Conservation (phyloP, 768 basidiomycete species). For the Russula virescens region DNA sequence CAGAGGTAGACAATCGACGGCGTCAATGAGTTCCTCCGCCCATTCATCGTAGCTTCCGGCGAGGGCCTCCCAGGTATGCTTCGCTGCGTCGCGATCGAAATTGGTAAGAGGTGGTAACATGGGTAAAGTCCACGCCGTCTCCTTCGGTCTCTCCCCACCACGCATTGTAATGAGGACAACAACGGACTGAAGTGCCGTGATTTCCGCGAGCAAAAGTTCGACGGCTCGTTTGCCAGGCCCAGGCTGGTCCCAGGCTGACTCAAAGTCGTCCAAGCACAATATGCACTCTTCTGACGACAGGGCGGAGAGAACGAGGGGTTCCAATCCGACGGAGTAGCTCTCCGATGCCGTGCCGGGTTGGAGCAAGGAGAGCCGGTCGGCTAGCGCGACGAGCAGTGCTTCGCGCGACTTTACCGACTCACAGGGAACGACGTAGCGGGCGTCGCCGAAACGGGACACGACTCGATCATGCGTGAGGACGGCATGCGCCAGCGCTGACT, state of each 20-base stretch:
- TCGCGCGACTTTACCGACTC: conserved; percentile 21
- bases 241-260: conserved; percentile 35
- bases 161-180: conserved; percentile 18
- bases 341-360: conserved; percentile 6
- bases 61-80: conserved; percentile 13
- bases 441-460: conserved; percentile 25
- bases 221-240: conserved; percentile 8
- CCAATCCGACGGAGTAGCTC: conserved; percentile 1
- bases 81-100: conserved; percentile 11
- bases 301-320: conserved; percentile 5
- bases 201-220: conserved; percentile 9
- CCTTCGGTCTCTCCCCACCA: conserved; percentile 16
- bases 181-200: conserved; percentile 16
- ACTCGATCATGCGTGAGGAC: conserved; percentile 29
- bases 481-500: conserved; percentile 35
- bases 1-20: conserved; percentile 16
- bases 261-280: conserved; percentile 38
- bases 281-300: conserved; percentile 28
- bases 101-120: conserved; percentile 17
- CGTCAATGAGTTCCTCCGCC: conserved; percentile 19
- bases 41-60: conserved; percentile 13
- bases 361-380: conserved; percentile 24
- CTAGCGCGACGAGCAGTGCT: conserved; percentile 27
- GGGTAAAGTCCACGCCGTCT: conserved; percentile 17
- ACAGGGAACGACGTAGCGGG: conserved; percentile 34